Conservation (phyloP, 2,329 filamentous ascomycete species). For the Penicillium glabrum region DNA sequence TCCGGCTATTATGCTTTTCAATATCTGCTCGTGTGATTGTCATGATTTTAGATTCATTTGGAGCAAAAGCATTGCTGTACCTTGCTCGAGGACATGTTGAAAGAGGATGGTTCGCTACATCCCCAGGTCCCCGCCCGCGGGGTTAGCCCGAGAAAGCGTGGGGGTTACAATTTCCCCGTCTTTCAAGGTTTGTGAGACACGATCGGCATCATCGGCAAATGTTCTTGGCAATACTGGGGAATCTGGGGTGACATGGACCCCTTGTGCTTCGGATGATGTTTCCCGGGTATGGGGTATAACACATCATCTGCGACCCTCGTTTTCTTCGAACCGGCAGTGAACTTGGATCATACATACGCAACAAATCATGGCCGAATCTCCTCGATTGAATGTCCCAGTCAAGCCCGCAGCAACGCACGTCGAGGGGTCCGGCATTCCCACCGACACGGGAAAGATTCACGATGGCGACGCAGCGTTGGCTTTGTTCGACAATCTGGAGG, state of each 20-base stretch:
- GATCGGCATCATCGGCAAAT: not conserved
- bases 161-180: not conserved
- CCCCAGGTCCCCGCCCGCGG: not conserved
- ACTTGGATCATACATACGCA: not conserved
- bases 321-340: too few relatives aligned
- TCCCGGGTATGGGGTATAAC: not conserved
- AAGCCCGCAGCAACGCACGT: slow-evolving; percentile 3
- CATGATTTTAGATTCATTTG: slow-evolving; percentile 6
- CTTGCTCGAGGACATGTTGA: not conserved
- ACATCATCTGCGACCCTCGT: not conserved
- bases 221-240: not conserved
- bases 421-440: not conserved
- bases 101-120: not conserved
- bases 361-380: not conserved
- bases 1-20: slow-evolving; percentile 47
- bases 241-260: not conserved
- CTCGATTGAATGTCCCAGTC: not conserved
- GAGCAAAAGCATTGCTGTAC: not conserved
- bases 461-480: slow-evolving; percentile 49
- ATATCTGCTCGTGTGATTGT: slow-evolving; percentile 51
- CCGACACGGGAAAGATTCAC: slow-evolving; percentile 20
- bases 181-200: too few relatives aligned
- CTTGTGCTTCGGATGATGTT: not conserved
- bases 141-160: not conserved
- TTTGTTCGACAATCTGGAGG: slow-evolving; percentile 46